Conservation (phyloP, 2,329 filamentous ascomycete species). For the Trichothecium roseum region DNA sequence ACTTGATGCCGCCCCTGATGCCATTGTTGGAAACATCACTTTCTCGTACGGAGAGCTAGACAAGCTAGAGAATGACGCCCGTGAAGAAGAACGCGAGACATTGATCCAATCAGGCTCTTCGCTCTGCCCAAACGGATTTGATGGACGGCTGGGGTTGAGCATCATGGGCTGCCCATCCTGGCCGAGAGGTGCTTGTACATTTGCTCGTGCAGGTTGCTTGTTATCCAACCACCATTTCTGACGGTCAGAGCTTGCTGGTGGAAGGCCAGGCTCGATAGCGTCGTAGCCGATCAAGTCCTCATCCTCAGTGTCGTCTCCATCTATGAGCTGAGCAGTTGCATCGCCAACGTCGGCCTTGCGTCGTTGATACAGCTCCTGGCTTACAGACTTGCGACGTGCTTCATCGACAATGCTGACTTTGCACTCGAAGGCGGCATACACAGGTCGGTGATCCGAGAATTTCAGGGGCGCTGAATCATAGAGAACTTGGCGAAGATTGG, state of each 20-base stretch:
- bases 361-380: conserved; percentile 62
- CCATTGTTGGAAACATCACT: conserved; percentile 37
- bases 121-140: conserved; percentile 70
- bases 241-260: conserved; percentile 56
- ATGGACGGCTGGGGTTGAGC: conserved; percentile 62
- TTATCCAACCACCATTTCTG: conserved; percentile 63
- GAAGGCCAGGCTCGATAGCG: conserved; percentile 68
- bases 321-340: conserved; percentile 42
- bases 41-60: conserved; percentile 51
- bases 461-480: conserved; percentile 75
- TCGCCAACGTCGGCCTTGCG: conserved; percentile 57
- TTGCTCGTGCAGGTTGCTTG: conserved; percentile 65
- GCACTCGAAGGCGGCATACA: conserved; percentile 83
- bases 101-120: conserved; percentile 80
- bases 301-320: conserved; percentile 53
- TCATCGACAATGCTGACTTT: conserved; percentile 75
- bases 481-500: conserved; percentile 68
- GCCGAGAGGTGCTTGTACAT: conserved; percentile 51
- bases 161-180: conserved; percentile 42
- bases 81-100: conserved; percentile 43
- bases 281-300: conserved; percentile 77
- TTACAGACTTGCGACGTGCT: conserved; percentile 58
- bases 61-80: conserved; percentile 44
- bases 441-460: conserved; percentile 94
- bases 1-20: conserved; percentile 34